Evolutionary conservation across 306 rosid species (phyloP), one percentile per base, ranked within the genome.

Genomic region (Ceratonia siliqua): DNA sequence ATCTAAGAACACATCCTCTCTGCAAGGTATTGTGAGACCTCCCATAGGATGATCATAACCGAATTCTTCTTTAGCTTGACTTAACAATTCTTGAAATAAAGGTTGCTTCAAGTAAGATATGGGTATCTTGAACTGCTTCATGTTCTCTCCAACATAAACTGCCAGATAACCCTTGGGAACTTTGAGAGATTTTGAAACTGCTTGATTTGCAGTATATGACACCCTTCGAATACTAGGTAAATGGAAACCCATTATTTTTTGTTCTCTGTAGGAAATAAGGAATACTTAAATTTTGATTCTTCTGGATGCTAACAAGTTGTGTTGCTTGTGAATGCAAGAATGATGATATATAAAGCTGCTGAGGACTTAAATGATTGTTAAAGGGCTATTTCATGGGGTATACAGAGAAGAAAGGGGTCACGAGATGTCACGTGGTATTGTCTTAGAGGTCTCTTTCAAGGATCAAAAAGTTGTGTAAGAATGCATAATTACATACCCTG

Each of bases 141-240:
- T 69, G 36, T 62, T 32, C 74, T 84, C 83, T 74, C 89, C 89
- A 6, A 86, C 78, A 5, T 75, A 89, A 25, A 78, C 82, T 18
- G 76, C 65, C 36, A 78, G 49, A 39, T 49, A 61, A 8, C 76
- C 76, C 38, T 78, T 78, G 36, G 76, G 72, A 8, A 48, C 28
- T 36, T 70, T 79, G 2, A 62, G 11, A 12, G 1, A 46, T 21
- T 62, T 70, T 62, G 72, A 62, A 39, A 77, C 56, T 50, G 53
- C 18, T 39, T 62, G 77, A 73, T 63, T 75, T 46, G 48, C 4
- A 1, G 11, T 59, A 9, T 59, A 49, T 49, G 64, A 48, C 53
- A 42, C 57, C 5, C 42, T n/a, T 56, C 76, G 65, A 59, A 68
- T 74, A 17, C 45, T 63, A 5, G 59, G 82, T 6, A 62, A 78